Conservation (phyloP, 345 rosid genomes). For the Euphorbia peplus region DNA sequence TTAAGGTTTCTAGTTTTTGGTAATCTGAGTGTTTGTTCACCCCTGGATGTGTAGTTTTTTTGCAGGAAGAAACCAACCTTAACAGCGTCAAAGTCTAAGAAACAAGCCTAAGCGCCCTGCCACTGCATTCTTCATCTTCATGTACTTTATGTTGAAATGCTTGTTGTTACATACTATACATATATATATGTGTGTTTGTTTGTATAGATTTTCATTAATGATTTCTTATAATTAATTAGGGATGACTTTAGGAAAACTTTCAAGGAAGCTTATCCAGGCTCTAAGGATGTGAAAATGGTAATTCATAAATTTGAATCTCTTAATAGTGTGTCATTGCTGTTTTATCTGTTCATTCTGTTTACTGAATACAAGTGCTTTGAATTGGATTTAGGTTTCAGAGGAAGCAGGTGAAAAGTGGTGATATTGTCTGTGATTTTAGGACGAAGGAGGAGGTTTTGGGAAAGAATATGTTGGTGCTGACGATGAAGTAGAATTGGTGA, state of each 20-base stretch:
- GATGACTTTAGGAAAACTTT: slow-evolving; percentile 64
- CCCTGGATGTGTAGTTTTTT: not conserved
- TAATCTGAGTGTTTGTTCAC: not conserved
- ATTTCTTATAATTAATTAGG: too few species aligned
- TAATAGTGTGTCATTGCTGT: not conserved
- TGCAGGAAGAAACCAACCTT: slow-evolving; percentile 63
- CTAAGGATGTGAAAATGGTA: slow-evolving; percentile 52
- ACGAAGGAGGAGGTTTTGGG: slow-evolving; percentile 35
- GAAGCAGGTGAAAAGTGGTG: slow-evolving; percentile 84
- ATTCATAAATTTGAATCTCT: not conserved
- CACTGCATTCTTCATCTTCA: slow-evolving; percentile 84
- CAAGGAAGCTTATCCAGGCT: slow-evolving; percentile 55
- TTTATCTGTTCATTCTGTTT: not conserved
- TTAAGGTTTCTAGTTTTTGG: not conserved
- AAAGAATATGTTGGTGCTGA: slow-evolving; percentile 23
- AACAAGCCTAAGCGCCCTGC: slow-evolving; percentile 72
- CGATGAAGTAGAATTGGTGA: slow-evolving; percentile 12
- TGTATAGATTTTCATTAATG: too few species aligned
- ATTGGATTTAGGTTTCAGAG: slow-evolving; percentile 56
- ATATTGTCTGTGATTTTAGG: slow-evolving; percentile 61
- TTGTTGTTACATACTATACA: too few species aligned
- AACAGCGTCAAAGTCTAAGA: slow-evolving; percentile 71
- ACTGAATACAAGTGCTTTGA: not conserved
- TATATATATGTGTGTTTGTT: too few species aligned
- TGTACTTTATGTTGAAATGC: too few species aligned